Base-by-base conservation (phyloP, 106 monocot species). In the Ottelia alismoides region DNA sequence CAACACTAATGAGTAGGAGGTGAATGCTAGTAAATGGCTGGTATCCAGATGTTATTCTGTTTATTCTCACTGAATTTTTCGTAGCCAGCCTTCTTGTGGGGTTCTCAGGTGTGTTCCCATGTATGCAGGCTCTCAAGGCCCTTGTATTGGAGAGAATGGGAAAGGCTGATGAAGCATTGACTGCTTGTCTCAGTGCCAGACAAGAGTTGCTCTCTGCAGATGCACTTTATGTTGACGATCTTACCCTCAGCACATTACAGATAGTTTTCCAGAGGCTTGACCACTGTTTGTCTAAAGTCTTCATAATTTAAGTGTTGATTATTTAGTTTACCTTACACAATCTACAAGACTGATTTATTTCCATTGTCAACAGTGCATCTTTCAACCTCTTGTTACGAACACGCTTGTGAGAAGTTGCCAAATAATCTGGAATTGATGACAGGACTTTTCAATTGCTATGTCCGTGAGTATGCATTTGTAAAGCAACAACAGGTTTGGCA, bases 381-480 rank as follows among this genome's bases (percentile, higher is more conserved):
- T 57, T 88, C 88, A 53, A 96, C 89, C 51, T 79, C 89, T 63
- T 96, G 89, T 63, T 96, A 96, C 52, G 96, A 96, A 61, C 79
- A 82, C 72, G 89, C 85, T 49, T 96, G 74, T 76, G 64, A 55
- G 30, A 96, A 96, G 54, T 78, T 72, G 51, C 72, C 76, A 44
- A 96, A 76, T 62, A 89, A 96, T 72, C 63, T 96, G 56, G 96
- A 89, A 51, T 66, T 96, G 40, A 74, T 96, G 74, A 89, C 79
- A 69, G 96, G 96, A 14, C 84, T 96, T 69, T 96, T 96, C 46
- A 89, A 89, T 58, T 96, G 89, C 61, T 89, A 89, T 67, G 89
- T 96, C 62, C 84, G 85, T 20, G 96, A 96, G 47, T 89, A 85
- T 56, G 76, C 82, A 31, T 96, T 77, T 77, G 85, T 96, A 53